Percentiles rank a stretch among this genome's conserved stretches.
These are phyloP conservation scores for Solanum hybrid DNA, from an alignment of 305 asterid genomes.

Conservation along the genomic window DNA sequence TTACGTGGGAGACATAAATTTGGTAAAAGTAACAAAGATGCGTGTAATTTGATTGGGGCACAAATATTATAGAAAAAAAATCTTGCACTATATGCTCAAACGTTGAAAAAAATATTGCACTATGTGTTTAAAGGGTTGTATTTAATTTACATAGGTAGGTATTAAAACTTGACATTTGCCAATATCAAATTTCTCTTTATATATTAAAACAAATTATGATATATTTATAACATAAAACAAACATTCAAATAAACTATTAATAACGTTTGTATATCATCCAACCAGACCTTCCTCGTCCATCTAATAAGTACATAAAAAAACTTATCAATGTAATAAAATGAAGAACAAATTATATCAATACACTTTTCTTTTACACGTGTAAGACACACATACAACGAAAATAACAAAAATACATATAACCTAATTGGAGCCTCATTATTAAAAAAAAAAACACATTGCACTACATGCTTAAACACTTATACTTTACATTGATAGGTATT, in stretches of 20 bases:
- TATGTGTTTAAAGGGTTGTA: background rate
- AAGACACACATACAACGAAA: background rate
- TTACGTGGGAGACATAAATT: background rate
- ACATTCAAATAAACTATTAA: background rate
- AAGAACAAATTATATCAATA: background rate
- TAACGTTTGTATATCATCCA: background rate
- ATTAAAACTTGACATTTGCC: background rate
- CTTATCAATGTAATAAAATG: background rate
- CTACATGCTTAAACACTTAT: background rate
- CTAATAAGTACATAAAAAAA: background rate
- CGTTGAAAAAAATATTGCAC: background rate
- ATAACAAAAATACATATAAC: background rate
- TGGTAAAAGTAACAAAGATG: background rate
- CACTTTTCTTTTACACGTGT: background rate
- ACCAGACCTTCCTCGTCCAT: background rate
- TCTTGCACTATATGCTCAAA: background rate
- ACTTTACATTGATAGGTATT: background rate
- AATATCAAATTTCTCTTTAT: background rate
- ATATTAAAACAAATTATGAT: background rate
- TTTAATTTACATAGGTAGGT: background rate
- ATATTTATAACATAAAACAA: background rate
- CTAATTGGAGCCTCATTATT: background rate
- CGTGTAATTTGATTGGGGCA: background rate
- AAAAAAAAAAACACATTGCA: background rate
- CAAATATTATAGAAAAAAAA: background rate